Evolutionary conservation across 2,329 filamentous ascomycete species (phyloP), one percentile per base, ranked within the genome.

Genomic region (Cladophialophora bantiana): DNA sequence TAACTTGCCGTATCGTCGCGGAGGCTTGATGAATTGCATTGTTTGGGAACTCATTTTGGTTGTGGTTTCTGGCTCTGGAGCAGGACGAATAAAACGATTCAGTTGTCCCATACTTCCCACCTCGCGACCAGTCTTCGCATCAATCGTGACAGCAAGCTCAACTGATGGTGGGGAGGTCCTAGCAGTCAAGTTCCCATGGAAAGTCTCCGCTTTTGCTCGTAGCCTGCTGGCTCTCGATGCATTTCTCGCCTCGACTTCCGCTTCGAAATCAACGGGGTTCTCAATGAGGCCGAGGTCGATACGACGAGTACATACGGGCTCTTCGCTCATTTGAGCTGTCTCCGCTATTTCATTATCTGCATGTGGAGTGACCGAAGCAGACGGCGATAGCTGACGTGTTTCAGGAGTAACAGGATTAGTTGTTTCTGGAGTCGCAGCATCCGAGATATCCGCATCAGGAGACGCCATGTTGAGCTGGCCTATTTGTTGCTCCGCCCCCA

Each of bases 1-100:
- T 13, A 97, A 80, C 62, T 87, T 86, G 7, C 90, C 93, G 1
- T 93, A 83, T 2, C 80, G 70, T 69, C 76, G 76, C 26, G 75
- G 75, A 20, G 80, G 75, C 66, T 78, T 78, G 50, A 74, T 64
- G 18, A 79, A 79, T 10, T 72, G 66, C 13, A 34, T 66, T 54
- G 69, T 48, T 59, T 42, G 13, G 35, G 65, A 71, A 35, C 31
- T 59, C 32, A 53, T 67, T 60, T 38, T 63, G 60, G 53, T 64
- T 62, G 57, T 40, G 26, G 18, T 66, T 59, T 34, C 53, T 12
- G 59, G 48, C 42, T 59, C 57, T 40, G n/a, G 65, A 63, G n/a
- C 15, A 58, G 31, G 59, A 52, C 40, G 70, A 13, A 72, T 67
- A 12, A 71, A 70, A 2, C 70, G 65, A n/a, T 73, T 66, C 35